These are phyloP conservation scores for Lophiotrema nucula DNA, from an alignment of 495 filamentous ascomycete genomes.

Conservation along the genomic window DNA sequence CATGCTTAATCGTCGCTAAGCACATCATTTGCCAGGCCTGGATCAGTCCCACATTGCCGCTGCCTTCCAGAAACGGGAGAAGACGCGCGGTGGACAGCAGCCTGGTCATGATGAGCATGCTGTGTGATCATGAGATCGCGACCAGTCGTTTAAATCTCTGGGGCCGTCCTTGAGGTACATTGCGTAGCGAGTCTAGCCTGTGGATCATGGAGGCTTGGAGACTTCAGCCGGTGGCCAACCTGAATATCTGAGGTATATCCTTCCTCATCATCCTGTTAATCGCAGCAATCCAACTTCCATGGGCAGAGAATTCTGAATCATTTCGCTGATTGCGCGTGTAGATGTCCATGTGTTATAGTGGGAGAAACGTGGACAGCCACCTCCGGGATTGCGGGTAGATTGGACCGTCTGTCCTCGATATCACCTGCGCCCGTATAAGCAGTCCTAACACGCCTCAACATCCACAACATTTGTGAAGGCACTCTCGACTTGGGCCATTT, in stretches of 20 bases:
- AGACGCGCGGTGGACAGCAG: slow-evolving; percentile 2
- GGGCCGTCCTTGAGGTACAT: too few relatives aligned
- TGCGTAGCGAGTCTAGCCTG: too few relatives aligned
- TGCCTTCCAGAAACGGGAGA: slow-evolving; percentile 23
- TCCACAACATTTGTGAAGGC: not conserved
- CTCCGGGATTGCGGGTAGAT: slow-evolving; percentile 16
- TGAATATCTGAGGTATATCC: too few relatives aligned
- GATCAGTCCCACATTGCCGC: slow-evolving; percentile 6
- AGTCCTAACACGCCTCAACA: not conserved
- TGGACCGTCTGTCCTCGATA: slow-evolving; percentile 21
- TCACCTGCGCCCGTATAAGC: slow-evolving; percentile 3
- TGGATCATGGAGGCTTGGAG: too few relatives aligned
- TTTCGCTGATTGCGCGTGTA: slow-evolving; percentile 19
- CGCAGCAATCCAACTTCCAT: too few relatives aligned
- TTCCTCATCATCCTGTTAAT: too few relatives aligned
- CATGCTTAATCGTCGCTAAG: slow-evolving; percentile 14
- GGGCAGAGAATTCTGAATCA: too few relatives aligned
- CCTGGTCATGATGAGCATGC: slow-evolving; percentile 7
- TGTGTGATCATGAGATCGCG: slow-evolving; percentile 19
- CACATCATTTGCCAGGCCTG: slow-evolving; percentile 15
- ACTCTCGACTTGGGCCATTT: slow-evolving; percentile 17
- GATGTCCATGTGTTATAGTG: slow-evolving; percentile 3
- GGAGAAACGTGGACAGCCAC: slow-evolving; percentile 6
- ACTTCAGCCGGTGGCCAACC: too few relatives aligned
- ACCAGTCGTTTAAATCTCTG: too few relatives aligned